Base-by-base conservation (phyloP, 75 land plant genomes). In the Cunninghamia lanceolata region DNA sequence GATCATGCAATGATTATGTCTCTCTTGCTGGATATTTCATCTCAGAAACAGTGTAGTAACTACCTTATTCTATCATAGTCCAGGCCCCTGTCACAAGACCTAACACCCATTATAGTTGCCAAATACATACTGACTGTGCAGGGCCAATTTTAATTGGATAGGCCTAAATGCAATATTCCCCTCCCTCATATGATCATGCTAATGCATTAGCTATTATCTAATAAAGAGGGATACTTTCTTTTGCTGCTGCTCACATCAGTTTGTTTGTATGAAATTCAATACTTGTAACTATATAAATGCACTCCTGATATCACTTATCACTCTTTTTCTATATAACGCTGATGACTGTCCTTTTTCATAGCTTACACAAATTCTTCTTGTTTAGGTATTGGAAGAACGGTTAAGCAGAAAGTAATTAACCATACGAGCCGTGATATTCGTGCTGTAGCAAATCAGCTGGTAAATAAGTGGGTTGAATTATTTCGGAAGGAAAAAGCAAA, bases 401-500 rank as follows among this genome's bases (percentile, higher is more conserved):
- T 98, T 11, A 98, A 94, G 81, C 98, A 98, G 82, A 98, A 98
- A 86, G 99, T 98, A 35, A 91, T 95, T 84, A 92, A 93, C 42
- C 99, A 98, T 88, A 98, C 97, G 38, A 95, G 96, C 76, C 94
- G 99, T 84, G 99, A 98, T 74, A 98, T 98, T 68, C 97, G 99
- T 66, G 93, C 94, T 54, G 89, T 98, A 54, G 99, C 99, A 54
- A 94, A 94, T 84, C 99, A 98, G 86, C 91, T 98, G 75, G 99
- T 96, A 17, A 96, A 84, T 80, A 87, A 95, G 81, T 98, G 99
- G 99, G 89, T 96, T 86, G 99, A 98, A 85, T 88, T 97, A 68
- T 94, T 96, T 83, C 99, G 99, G 43, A 96, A 91, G 91, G 99
- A 95, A 85, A 98, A 98, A 84, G 86, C 96, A 6, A 92, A 91